Conservation (phyloP, 345 rosid genomes). For the Clarkia xantiana region DNA sequence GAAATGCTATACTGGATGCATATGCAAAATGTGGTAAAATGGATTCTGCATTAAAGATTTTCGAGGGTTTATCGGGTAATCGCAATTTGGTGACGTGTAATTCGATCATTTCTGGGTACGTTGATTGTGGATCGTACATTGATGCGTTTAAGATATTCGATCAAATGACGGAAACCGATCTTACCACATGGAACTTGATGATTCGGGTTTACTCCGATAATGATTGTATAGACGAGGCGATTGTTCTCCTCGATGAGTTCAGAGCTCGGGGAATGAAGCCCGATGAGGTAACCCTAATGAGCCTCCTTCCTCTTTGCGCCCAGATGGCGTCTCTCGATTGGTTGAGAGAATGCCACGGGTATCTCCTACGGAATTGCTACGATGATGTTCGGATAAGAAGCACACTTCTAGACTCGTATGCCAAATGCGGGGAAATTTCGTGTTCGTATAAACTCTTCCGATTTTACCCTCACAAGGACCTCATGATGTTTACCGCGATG, state of each 20-base stretch:
- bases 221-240: constrained; percentile 32
- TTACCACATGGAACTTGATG: constrained; percentile 80
- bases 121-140: constrained; percentile 33
- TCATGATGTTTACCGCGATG: constrained; percentile 66
- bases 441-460: constrained; percentile 45
- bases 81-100: constrained; percentile 41
- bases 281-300: constrained; percentile 55
- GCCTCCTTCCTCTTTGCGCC: constrained; percentile 58
- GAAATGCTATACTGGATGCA: constrained; percentile 60
- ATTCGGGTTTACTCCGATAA: constrained; percentile 51
- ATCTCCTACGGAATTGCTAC: constrained; percentile 39
- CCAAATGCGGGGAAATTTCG: constrained; percentile 60
- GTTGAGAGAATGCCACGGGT: constrained; percentile 65
- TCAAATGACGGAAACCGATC: constrained; percentile 34
- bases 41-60: constrained; percentile 42
- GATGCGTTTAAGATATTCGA: constrained; percentile 33
- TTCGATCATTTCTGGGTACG: constrained; percentile 48
- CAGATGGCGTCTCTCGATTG: constrained; percentile 46
- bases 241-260: constrained; percentile 36
- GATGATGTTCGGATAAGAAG: constrained; percentile 47
- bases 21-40: constrained; percentile 57
- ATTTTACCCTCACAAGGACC: constrained; percentile 40
- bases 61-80: constrained; percentile 31
- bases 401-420: constrained; percentile 58
- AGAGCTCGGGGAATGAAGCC: constrained; percentile 57